A percentile compares a stretch with the other conserved stretches of the same genome.
These are phyloP conservation scores for Exophiala spinifera DNA, from an alignment of 2,329 filamentous ascomycete genomes.

Conservation along the genomic window DNA sequence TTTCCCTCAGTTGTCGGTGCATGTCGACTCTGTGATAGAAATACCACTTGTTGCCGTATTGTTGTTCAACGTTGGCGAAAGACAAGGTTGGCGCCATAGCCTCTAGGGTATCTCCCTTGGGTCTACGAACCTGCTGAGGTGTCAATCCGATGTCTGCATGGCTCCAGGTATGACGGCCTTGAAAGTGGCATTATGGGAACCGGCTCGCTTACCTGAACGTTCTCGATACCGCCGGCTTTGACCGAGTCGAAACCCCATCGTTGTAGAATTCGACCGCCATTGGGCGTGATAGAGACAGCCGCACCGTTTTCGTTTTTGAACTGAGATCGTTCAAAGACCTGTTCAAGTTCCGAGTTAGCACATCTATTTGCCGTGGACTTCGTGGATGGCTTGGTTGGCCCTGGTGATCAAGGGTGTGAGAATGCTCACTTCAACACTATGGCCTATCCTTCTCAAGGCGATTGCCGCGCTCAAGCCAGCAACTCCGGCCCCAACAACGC, in stretches of 20 bases:
- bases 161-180: no score
- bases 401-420: background rate
- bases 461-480: slow-evolving; percentile 36
- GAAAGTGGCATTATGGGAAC: background rate
- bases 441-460: slow-evolving; percentile 34
- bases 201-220: slow-evolving; percentile 20
- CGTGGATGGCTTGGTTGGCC: background rate
- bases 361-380: background rate
- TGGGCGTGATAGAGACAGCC: slow-evolving; percentile 35
- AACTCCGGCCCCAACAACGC: slow-evolving; percentile 36
- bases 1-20: slow-evolving; percentile 37
- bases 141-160: background rate
- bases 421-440: slow-evolving; percentile 34
- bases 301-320: slow-evolving; percentile 37
- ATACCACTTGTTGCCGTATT: slow-evolving; percentile 30
- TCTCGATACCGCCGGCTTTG: slow-evolving; percentile 28
- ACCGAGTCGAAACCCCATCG: slow-evolving; percentile 32
- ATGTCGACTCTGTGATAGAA: slow-evolving; percentile 44
- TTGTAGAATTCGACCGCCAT: slow-evolving; percentile 32
- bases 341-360: no score
- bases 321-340: slow-evolving; percentile 35
- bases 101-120: slow-evolving; percentile 29
- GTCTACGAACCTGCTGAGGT: slow-evolving; percentile 20
- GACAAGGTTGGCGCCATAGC: slow-evolving; percentile 28
- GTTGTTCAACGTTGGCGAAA: slow-evolving; percentile 23